Conservation (phyloP, 2,329 filamentous ascomycete species). For the Cladorrhinum sp. region DNA sequence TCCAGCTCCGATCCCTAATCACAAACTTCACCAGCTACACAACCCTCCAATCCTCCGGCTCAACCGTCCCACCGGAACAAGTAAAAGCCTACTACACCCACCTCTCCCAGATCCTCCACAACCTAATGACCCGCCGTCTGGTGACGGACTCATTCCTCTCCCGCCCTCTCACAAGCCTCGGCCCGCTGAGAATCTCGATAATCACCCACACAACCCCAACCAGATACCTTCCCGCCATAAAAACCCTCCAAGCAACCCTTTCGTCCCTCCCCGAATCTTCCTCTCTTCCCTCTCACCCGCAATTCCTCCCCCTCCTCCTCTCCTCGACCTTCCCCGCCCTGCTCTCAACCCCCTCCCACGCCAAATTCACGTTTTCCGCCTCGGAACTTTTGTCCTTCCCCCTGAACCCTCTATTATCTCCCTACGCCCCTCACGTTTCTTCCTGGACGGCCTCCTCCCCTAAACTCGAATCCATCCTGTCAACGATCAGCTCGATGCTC, state of each 20-base stretch:
- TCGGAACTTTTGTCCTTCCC: conserved; percentile 9
- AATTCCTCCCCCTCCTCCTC: neutral
- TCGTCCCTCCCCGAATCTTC: neutral
- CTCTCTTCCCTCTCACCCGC: neutral
- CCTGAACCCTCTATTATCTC: conserved; percentile 12
- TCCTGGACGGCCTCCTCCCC: conserved; percentile 18
- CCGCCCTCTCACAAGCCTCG: conserved; percentile 19
- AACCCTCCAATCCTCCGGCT: conserved; percentile 8
- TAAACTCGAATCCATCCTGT: conserved; percentile 21
- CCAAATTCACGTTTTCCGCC: conserved; percentile 15
- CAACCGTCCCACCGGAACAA: neutral
- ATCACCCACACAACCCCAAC: conserved; percentile 20
- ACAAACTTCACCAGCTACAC: conserved; percentile 12
- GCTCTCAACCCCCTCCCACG: conserved; percentile 12
- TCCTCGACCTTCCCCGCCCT: neutral
- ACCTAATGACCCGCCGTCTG: conserved; percentile 23
- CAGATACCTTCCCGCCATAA: neutral
- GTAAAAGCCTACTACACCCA: conserved; percentile 16
- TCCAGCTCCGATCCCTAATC: conserved; percentile 12
- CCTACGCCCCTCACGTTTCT: conserved; percentile 17
- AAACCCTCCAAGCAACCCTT: conserved; percentile 11
- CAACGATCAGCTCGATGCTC: conserved; percentile 22
- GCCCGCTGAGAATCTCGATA: conserved; percentile 23
- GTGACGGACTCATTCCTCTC: conserved; percentile 24
- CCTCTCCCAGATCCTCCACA: conserved; percentile 16